Percentiles rank a stretch among this genome's conserved stretches.
phyloP scores from a whole-genome alignment of 495 filamentous ascomycete species.

The Aspergillus funiculosus region DNA sequence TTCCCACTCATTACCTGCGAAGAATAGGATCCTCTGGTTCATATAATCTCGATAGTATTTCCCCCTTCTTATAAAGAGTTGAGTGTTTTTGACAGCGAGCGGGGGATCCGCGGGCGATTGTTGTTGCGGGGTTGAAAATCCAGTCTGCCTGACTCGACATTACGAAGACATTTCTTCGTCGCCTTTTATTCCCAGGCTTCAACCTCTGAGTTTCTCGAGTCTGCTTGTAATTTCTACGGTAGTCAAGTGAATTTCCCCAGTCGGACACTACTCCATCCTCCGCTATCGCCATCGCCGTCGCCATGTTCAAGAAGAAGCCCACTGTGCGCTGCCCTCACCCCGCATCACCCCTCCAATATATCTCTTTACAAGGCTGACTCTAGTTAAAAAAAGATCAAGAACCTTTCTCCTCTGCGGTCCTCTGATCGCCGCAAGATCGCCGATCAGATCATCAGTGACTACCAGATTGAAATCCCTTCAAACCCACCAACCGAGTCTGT shows the following conservation, averaged over 20 bases:
- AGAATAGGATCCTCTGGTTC: neutral
- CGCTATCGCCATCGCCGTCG: neutral
- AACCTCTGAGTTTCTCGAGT: neutral
- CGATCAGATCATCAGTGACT: constrained; percentile 62
- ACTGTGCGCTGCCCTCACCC: constrained; percentile 43
- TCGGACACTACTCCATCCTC: neutral
- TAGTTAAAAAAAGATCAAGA: constrained; percentile 53
- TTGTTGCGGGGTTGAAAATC: constrained; percentile 22
- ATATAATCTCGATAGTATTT: neutral
- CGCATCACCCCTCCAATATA: constrained; percentile 21
- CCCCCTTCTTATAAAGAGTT: neutral
- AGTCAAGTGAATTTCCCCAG: neutral
- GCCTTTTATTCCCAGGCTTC: neutral
- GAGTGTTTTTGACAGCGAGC: neutral
- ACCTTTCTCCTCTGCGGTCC: constrained; percentile 60
- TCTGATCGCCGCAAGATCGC: constrained; percentile 67
- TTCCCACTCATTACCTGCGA: too few relatives aligned
- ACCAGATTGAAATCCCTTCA: constrained; percentile 46
- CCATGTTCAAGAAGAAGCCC: constrained; percentile 80
- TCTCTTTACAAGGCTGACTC: neutral
- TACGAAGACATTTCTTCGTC: neutral
- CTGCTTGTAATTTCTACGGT: neutral
- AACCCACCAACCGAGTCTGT: constrained; percentile 29
- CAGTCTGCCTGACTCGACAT: constrained; percentile 11
- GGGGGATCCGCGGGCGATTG: constrained; percentile 19